phyloP scores from a whole-genome alignment of 1,284 basidiomycete genomes.

The Tilletiopsis washingtonensis region DNA sequence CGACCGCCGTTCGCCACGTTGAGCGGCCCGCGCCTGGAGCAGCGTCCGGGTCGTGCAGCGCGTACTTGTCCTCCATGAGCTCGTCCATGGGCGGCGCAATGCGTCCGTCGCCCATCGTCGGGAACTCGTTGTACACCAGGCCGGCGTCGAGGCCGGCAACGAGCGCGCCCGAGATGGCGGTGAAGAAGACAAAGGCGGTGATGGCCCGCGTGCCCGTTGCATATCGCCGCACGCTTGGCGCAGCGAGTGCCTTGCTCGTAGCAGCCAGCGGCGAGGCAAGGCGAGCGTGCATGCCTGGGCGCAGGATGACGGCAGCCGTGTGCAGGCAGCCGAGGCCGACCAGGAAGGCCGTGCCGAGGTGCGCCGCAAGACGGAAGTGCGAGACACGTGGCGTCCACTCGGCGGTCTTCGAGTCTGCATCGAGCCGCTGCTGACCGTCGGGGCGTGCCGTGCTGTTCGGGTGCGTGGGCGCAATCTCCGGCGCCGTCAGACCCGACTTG shows the following conservation, averaged over 20 bases:
- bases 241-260: constrained; percentile 16
- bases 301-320: constrained; percentile 67
- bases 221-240: constrained; percentile 21
- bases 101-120: constrained; percentile 78
- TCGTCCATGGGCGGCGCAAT: constrained; percentile 75
- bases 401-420: constrained; percentile 8
- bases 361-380: constrained; percentile 91
- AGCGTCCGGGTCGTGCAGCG: constrained; percentile 50
- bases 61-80: constrained; percentile 56
- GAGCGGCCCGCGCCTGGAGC: constrained; percentile 5
- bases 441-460: constrained; percentile 6
- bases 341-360: constrained; percentile 79
- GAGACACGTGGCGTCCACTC: constrained; percentile 66
- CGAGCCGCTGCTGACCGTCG: constrained; percentile 1
- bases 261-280: neutral
- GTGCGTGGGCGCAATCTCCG: constrained; percentile 6
- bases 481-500: constrained; percentile 69
- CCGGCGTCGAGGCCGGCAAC: constrained; percentile 97
- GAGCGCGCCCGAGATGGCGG: constrained; percentile 88
- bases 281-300: constrained; percentile 47
- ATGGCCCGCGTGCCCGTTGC: constrained; percentile 21
- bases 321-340: constrained; percentile 87
- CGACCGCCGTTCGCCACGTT: constrained; percentile 52
- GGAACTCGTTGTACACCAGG: constrained; percentile 94
- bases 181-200: constrained; percentile 49